Percentiles rank a stretch among this genome's conserved stretches.
These are phyloP conservation scores for Polygonum maritimum DNA, from an alignment of 148 eudicot genomes.

Conservation along the genomic window DNA sequence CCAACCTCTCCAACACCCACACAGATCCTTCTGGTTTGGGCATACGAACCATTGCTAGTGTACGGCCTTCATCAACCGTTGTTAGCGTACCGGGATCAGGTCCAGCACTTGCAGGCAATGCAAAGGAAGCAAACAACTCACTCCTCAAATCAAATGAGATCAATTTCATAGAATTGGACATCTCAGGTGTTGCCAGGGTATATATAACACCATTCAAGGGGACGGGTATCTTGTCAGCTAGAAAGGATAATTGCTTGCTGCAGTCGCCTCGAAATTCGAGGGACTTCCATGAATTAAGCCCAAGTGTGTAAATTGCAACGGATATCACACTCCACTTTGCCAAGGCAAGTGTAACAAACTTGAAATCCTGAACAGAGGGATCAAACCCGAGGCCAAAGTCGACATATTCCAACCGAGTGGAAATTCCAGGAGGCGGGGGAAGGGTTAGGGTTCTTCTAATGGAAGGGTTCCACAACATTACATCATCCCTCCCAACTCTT, in stretches of 20 bases:
- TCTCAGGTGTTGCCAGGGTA: not conserved
- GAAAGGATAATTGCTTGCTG: no score
- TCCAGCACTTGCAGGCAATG: not conserved
- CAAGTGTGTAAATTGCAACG: no score
- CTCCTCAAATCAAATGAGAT: not conserved
- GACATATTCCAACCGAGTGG: no score
- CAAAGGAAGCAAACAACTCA: not conserved
- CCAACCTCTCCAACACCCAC: not conserved
- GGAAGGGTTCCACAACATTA: not conserved
- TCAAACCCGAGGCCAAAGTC: not conserved
- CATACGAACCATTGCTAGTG: not conserved
- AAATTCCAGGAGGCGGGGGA: not conserved
- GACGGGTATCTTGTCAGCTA: not conserved
- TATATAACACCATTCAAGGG: not conserved
- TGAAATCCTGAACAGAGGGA: not conserved
- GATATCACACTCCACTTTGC: not conserved
- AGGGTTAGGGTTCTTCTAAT: not conserved
- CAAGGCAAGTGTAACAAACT: not conserved
- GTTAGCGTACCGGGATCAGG: not conserved
- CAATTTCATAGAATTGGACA: not conserved
- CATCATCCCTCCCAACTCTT: no score
- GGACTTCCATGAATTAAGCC: no score
- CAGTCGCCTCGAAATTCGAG: no score
- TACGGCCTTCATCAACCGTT: not conserved
- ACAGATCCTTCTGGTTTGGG: not conserved